Evolutionary conservation across 176 grass and related monocot species (phyloP), one percentile per base, ranked within the genome.

Genomic region (Alopecurus myosuroides): DNA sequence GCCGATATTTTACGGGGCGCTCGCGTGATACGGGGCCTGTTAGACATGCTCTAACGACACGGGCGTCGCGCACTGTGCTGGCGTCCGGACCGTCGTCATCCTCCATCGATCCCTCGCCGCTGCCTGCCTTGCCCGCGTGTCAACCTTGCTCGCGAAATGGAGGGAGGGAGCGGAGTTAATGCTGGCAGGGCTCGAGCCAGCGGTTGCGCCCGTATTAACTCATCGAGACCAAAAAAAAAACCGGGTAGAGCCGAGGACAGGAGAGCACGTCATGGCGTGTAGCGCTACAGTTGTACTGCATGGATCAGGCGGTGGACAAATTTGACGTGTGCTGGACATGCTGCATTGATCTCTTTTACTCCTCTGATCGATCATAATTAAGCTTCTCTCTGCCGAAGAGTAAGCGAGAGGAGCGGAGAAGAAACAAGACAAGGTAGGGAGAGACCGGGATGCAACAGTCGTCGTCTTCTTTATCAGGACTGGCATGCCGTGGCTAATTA

Each of bases 381-480:
- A 49, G 46, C 46, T 48, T 48, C 14, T 48, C 45, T 17, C 3
- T 48, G 45, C 45, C 13, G 15, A 49, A 13, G 4, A 13, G 36
- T 7, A 49, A 35, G 52, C 41, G 7, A 50, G 13, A 6, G 45
- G 44, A 7, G 53, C 17, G 12, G 12, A 68, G 80, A 79, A 50
- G 48, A 80, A 75, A 31, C 1, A 11, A 12, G 17, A 25, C 25
- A 23, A 18, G 56, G n/a, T n/a, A n/a, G n/a, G n/a, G 10, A 14
- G 13, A 30, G 58, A 13, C 67, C 46, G 64, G 57, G 80, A 87
- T 84, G 80, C 67, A 90, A 90, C 80, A 80, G 68, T 69, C 44
- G 41, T 9, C 51, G 28, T 63, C 88, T 74, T 66, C 80, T 79
- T 83, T 39, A n/a, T n/a, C n/a, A 66, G 79, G 74, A 17, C 44